These are phyloP conservation scores for Skeletonema potamos DNA, from an alignment of 108 stramenopile species.

Conservation along the genomic window DNA sequence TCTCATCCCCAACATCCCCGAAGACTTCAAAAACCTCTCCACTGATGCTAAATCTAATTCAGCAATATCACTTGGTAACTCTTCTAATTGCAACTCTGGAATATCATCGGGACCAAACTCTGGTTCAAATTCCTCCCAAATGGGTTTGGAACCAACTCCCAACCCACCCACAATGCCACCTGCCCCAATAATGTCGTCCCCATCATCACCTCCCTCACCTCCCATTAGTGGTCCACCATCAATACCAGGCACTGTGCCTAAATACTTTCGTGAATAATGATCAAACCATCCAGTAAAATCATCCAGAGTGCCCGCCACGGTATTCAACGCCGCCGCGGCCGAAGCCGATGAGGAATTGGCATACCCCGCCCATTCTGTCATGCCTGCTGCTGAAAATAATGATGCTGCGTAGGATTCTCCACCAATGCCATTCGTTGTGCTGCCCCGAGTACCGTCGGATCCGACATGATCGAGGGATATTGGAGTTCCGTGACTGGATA, in stretches of 20 bases:
- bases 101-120: slow-evolving; percentile 47
- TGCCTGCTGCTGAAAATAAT: slow-evolving; percentile 19
- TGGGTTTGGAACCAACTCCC: neutral
- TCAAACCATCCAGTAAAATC: slow-evolving; percentile 47
- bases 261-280: slow-evolving; percentile 47
- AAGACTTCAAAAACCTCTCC: slow-evolving; percentile 31
- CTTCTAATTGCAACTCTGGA: slow-evolving; percentile 38
- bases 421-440: neutral
- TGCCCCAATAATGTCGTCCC: neutral
- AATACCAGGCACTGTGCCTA: slow-evolving; percentile 37
- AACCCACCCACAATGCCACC: slow-evolving; percentile 13
- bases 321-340: slow-evolving; percentile 9
- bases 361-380: slow-evolving; percentile 25
- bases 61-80: slow-evolving; percentile 34
- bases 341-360: slow-evolving; percentile 17
- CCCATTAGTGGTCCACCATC: slow-evolving; percentile 31
- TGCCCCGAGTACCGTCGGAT: slow-evolving; percentile 12
- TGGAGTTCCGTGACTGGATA: slow-evolving; percentile 33
- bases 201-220: slow-evolving; percentile 6
- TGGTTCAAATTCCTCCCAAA: slow-evolving; percentile 42
- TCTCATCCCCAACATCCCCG: slow-evolving; percentile 47
- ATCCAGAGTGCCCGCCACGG: slow-evolving; percentile 24
- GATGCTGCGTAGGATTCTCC: slow-evolving; percentile 18
- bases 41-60: slow-evolving; percentile 40
- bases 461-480: slow-evolving; percentile 34